Evolutionary conservation across 148 eudicot genomes (phyloP).

Genomic region (Dysphania ambrosioides): DNA sequence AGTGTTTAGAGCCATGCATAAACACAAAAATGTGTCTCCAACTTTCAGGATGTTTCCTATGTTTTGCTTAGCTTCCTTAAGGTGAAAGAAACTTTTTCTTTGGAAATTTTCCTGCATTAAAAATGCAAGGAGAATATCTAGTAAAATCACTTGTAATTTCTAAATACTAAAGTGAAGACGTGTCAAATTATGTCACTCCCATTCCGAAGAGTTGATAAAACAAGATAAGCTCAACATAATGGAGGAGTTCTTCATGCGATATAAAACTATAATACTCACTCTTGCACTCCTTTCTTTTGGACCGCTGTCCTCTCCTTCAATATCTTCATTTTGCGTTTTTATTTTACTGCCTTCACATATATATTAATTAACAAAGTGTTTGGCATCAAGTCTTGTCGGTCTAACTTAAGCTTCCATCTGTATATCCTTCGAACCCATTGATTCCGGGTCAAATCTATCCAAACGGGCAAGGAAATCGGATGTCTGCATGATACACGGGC

Average conservation of each 20-base stretch:
- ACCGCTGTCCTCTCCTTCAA: not conserved
- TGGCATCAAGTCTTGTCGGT: not conserved
- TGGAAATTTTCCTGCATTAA: not conserved
- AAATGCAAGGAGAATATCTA: not conserved
- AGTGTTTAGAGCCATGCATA: not conserved
- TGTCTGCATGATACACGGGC: not conserved
- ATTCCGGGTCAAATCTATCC: not conserved
- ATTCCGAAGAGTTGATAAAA: not conserved
- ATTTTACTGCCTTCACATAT: not conserved
- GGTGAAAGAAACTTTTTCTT: slow-evolving; percentile 15
- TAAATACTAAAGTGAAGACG: slow-evolving; percentile 5
- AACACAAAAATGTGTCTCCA: not conserved
- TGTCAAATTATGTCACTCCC: not conserved
- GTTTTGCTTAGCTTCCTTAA: slow-evolving; percentile 16
- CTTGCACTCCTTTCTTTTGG: not conserved
- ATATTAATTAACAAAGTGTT: not conserved
- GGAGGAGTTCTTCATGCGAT: no score
- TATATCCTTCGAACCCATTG: not conserved
- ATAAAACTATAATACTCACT: no score
- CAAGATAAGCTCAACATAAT: no score
- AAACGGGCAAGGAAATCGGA: not conserved
- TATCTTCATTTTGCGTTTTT: not conserved
- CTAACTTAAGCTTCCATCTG: not conserved
- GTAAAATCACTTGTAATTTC: not conserved
- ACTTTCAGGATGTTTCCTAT: not conserved